phyloP scores from a whole-genome alignment of 805 yeast species.

The Pichia ethanolica region DNA sequence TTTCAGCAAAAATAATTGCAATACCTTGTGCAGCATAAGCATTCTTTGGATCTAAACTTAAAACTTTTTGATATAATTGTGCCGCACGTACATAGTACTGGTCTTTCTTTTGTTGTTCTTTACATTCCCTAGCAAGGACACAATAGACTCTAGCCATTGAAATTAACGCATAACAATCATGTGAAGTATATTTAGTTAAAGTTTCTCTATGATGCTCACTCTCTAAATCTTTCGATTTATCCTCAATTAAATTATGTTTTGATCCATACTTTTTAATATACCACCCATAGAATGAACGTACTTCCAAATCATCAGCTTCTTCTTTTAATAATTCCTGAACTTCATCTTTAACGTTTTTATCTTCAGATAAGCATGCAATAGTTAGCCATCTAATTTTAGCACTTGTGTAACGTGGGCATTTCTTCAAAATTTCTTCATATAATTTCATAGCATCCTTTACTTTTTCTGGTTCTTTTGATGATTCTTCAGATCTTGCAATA shows the following conservation, averaged over 20 bases:
- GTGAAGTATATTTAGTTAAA: slow-evolving; percentile 71
- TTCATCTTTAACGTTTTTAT: slow-evolving; percentile 44
- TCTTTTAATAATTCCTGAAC: slow-evolving; percentile 46
- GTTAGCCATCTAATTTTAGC: slow-evolving; percentile 69
- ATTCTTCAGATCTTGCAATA: slow-evolving; percentile 58
- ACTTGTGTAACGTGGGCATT: slow-evolving; percentile 63
- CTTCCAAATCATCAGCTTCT: slow-evolving; percentile 61
- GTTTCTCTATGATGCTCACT: slow-evolving; percentile 80
- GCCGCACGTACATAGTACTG: slow-evolving; percentile 85
- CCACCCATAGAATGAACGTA: slow-evolving; percentile 92
- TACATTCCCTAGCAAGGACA: slow-evolving; percentile 69
- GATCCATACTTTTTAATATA: slow-evolving; percentile 56
- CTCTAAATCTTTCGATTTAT: slow-evolving; percentile 50
- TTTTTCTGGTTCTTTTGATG: slow-evolving; percentile 23
- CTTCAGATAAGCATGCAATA: slow-evolving; percentile 45
- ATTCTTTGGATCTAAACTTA: slow-evolving; percentile 74
- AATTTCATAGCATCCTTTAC: slow-evolving; percentile 25
- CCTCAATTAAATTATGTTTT: slow-evolving; percentile 37
- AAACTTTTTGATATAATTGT: slow-evolving; percentile 82
- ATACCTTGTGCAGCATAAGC: slow-evolving; percentile 98
- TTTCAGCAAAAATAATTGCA: slow-evolving; percentile 87
- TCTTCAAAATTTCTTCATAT: slow-evolving; percentile 51
- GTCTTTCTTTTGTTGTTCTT: slow-evolving; percentile 51
- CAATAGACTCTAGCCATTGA: slow-evolving; percentile 87
- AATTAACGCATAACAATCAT: slow-evolving; percentile 82